Evolutionary conservation across 1,284 basidiomycete species (phyloP).

Genomic region (Clitocybe nebularis): DNA sequence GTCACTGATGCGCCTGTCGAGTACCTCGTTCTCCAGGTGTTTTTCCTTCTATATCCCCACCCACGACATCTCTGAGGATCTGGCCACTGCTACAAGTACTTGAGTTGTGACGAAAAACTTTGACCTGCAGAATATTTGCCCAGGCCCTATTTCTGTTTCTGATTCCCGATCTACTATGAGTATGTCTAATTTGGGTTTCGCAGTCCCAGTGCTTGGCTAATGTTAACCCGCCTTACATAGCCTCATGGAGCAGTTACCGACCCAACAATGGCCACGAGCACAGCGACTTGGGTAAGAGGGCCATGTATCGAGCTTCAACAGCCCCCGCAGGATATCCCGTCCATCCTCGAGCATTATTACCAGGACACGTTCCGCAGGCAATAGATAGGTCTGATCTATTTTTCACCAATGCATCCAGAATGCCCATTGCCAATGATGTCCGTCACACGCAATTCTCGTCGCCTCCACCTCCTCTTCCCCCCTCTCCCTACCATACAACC

Average conservation of each 20-base stretch:
- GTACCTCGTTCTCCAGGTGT: too few species aligned
- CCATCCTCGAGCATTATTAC: conserved; percentile 18
- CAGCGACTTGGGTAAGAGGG: conserved; percentile 5
- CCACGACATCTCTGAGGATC: too few species aligned
- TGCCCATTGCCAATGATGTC: conserved; percentile 18
- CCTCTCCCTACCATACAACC: conserved; percentile 10
- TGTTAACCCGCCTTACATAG: conserved; percentile 10
- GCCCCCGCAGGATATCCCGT: conserved; percentile 15
- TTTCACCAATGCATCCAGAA: conserved; percentile 15
- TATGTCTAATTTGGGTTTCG: too few species aligned
- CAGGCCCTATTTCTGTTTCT: too few species aligned
- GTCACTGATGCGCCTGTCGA: too few species aligned
- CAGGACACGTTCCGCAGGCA: conserved; percentile 15
- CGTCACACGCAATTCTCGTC: conserved; percentile 13
- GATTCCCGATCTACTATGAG: too few species aligned
- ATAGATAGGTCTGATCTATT: conserved; percentile 17
- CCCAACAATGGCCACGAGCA: conserved; percentile 8
- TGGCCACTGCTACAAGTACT: too few species aligned
- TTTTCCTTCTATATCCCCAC: too few species aligned
- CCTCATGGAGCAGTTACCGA: conserved; percentile 12
- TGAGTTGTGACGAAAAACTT: too few species aligned
- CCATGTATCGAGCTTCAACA: conserved; percentile 16
- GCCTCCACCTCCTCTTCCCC: conserved; percentile 11
- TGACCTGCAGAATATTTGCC: too few species aligned
- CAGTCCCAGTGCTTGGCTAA: too few species aligned